Conservation (phyloP, 768 basidiomycete genomes). For the Pulveroboletus sp. region DNA sequence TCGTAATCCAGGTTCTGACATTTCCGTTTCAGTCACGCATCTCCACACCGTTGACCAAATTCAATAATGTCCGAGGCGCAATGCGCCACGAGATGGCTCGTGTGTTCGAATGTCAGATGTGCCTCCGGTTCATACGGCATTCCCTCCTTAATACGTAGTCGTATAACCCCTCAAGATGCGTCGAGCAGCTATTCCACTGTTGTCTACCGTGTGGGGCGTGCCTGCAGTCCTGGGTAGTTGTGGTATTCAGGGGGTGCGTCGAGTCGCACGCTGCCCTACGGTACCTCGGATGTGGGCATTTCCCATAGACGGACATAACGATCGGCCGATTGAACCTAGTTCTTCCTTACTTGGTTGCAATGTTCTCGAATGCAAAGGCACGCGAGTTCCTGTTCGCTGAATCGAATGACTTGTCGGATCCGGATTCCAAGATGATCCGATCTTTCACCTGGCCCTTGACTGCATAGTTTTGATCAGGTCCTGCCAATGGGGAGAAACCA, state of each 20-base stretch:
- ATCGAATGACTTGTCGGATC: neutral
- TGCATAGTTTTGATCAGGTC: neutral
- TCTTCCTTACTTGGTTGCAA: no score
- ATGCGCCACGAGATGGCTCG: neutral
- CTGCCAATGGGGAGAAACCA: neutral
- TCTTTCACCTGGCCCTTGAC: no score
- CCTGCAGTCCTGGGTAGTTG: neutral
- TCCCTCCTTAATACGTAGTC: neutral
- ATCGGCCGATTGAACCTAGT: no score
- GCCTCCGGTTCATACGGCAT: neutral
- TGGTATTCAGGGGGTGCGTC: neutral
- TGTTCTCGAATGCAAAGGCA: no score
- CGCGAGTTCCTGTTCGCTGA: no score
- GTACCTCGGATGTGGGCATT: no score
- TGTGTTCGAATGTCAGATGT: neutral
- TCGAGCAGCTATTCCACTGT: neutral
- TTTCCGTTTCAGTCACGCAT: no score
- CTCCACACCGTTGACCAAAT: no score
- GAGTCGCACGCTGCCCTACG: neutral
- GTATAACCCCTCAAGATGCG: neutral
- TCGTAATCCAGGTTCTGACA: no score
- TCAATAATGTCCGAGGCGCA: neutral
- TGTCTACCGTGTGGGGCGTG: neutral
- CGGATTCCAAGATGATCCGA: no score
- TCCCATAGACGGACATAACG: no score